phyloP scores from a whole-genome alignment of 1,139 yeast genomes.

The Yamadazyma blattariae region DNA sequence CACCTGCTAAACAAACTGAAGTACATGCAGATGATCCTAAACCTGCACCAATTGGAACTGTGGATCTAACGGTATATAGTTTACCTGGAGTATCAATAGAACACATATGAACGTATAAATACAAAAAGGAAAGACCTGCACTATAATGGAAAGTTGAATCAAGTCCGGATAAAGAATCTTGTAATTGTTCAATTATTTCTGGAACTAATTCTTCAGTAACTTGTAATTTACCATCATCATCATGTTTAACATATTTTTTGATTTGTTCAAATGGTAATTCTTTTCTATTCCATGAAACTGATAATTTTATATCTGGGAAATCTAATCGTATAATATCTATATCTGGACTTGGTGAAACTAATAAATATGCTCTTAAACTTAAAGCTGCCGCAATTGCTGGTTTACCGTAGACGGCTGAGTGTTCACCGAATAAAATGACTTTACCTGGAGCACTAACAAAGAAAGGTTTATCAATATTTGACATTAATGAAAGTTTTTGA shows the following conservation, averaged over 20 bases:
- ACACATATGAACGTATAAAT: slow-evolving; percentile 65
- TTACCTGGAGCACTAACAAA: slow-evolving; percentile 95
- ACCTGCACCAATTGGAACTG: slow-evolving; percentile 96
- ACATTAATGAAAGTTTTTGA: too few relatives aligned
- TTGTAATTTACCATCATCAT: slow-evolving; percentile 30
- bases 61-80: slow-evolving; percentile 69
- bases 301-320: slow-evolving; percentile 78
- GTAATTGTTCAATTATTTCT: slow-evolving; percentile 51
- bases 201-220: slow-evolving; percentile 59
- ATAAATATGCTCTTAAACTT: slow-evolving; percentile 74
- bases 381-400: slow-evolving; percentile 93
- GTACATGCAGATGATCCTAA: slow-evolving; percentile 93
- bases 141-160: slow-evolving; percentile 62
- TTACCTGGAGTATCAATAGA: slow-evolving; percentile 44
- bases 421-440: slow-evolving; percentile 94
- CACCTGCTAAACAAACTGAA: slow-evolving; percentile 80
- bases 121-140: slow-evolving; percentile 86
- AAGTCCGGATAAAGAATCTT: slow-evolving; percentile 42
- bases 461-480: slow-evolving; percentile 38
- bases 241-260: slow-evolving; percentile 17
- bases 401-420: slow-evolving; percentile 89
- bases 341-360: slow-evolving; percentile 49
- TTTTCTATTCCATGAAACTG: slow-evolving; percentile 56
- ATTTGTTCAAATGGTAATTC: slow-evolving; percentile 62
- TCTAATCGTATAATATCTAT: slow-evolving; percentile 52